These are phyloP conservation scores for Leersia perrieri DNA, from an alignment of 176 grass and related monocot genomes.

Conservation along the genomic window DNA sequence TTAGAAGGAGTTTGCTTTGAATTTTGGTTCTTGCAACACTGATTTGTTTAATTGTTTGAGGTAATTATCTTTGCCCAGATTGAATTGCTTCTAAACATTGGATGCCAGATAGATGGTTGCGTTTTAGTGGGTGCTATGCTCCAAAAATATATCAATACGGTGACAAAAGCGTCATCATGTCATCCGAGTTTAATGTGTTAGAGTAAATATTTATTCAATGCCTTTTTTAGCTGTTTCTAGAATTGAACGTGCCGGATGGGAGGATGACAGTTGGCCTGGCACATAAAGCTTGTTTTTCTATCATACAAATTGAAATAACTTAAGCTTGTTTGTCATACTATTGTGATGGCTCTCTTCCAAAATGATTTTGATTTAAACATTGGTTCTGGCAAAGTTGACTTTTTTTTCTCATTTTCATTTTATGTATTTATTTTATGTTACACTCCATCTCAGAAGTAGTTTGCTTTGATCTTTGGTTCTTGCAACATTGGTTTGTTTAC, in stretches of 20 bases:
- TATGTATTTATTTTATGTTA: too few relatives aligned
- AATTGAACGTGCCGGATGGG: too few relatives aligned
- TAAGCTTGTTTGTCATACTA: too few relatives aligned
- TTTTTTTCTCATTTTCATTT: too few relatives aligned
- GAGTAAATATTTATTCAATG: background rate
- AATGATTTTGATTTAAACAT: background rate
- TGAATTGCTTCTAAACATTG: background rate
- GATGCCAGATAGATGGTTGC: background rate
- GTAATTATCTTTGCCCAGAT: background rate
- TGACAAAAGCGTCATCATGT: background rate
- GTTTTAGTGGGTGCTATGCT: background rate
- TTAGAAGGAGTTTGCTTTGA: too few relatives aligned
- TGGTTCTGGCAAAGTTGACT: background rate
- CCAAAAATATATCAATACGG: background rate
- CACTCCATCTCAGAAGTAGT: too few relatives aligned
- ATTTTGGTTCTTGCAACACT: background rate
- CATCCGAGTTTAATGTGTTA: background rate
- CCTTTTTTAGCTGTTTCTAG: background rate
- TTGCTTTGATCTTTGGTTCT: background rate
- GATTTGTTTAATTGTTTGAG: background rate
- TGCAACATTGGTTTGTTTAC: background rate
- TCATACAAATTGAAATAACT: too few relatives aligned
- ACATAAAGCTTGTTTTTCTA: too few relatives aligned
- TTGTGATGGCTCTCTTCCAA: too few relatives aligned
- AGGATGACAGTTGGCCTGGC: too few relatives aligned